Percentiles rank a stretch among this genome's conserved stretches.
Evolutionary conservation across 208 protist genomes (phyloP).

Genomic region (Leishmania gerbilli): DNA sequence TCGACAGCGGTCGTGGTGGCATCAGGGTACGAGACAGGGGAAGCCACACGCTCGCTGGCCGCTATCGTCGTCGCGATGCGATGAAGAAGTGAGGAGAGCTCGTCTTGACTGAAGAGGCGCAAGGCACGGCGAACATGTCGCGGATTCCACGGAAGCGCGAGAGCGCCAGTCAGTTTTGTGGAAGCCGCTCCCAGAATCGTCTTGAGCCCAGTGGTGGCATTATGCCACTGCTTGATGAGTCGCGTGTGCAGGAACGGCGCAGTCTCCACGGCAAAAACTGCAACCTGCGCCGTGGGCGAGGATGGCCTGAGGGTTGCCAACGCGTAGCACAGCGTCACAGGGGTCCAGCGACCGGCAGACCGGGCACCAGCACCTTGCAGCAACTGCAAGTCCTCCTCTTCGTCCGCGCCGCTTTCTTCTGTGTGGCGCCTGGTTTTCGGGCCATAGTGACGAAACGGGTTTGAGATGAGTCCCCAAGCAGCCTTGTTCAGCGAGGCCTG

Average conservation of each 20-base stretch:
- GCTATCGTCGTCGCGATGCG: constrained; percentile 19
- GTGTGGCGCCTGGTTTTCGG: constrained; percentile 5
- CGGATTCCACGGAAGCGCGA: constrained; percentile 72
- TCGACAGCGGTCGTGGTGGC: constrained; percentile 48
- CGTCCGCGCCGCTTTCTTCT: constrained; percentile 5
- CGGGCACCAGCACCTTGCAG: constrained; percentile 14
- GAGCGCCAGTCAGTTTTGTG: constrained; percentile 14
- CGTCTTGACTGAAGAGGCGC: constrained; percentile 42
- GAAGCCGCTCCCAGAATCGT: constrained; percentile 32
- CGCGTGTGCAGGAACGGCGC: constrained; percentile 66
- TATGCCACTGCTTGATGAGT: constrained; percentile 87
- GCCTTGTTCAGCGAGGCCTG: constrained; percentile 7
- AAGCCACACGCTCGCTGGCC: constrained; percentile 22
- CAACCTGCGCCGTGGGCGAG: constrained; percentile 15
- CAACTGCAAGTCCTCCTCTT: constrained; percentile 28
- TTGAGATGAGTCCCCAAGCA: constrained; percentile 13
- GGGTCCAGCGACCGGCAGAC: constrained; percentile 31
- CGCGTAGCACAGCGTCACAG: constrained; percentile 63
- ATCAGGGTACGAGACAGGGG: constrained; percentile 32
- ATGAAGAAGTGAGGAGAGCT: constrained; percentile 37
- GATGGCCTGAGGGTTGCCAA: constrained; percentile 24
- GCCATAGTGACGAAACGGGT: constrained; percentile 32
- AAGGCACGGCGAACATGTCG: constrained; percentile 68
- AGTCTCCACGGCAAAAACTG: constrained; percentile 68
- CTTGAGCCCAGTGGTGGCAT: constrained; percentile 58